Percentiles rank a stretch among this genome's conserved stretches.
phyloP scores from a whole-genome alignment of 1,284 basidiomycete genomes.

The Tranzscheliella williamsii region DNA sequence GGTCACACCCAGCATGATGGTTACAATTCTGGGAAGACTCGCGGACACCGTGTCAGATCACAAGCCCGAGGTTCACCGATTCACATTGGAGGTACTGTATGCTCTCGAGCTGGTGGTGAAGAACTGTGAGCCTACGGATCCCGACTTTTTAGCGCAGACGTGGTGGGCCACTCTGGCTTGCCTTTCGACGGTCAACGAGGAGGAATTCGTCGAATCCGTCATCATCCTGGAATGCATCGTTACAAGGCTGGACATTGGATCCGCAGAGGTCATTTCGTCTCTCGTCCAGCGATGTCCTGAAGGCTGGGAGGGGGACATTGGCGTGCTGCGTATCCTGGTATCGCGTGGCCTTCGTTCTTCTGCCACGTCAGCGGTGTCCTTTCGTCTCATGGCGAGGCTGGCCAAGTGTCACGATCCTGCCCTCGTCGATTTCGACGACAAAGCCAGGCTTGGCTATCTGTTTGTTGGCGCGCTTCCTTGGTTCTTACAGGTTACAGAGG shows the following conservation, averaged over 20 bases:
- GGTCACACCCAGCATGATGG: slow-evolving; percentile 74
- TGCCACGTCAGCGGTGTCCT: slow-evolving; percentile 70
- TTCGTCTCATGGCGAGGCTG: slow-evolving; percentile 73
- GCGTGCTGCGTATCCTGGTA: slow-evolving; percentile 74
- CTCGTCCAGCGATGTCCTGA: slow-evolving; percentile 72
- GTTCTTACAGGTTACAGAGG: slow-evolving; percentile 79
- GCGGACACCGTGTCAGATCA: slow-evolving; percentile 80
- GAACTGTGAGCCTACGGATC: slow-evolving; percentile 67
- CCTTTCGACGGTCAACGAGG: slow-evolving; percentile 78
- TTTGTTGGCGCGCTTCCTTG: slow-evolving; percentile 84
- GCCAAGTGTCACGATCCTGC: slow-evolving; percentile 70
- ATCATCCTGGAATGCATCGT: slow-evolving; percentile 73
- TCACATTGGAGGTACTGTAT: slow-evolving; percentile 79
- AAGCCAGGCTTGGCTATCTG: slow-evolving; percentile 73
- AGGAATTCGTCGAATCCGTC: slow-evolving; percentile 75
- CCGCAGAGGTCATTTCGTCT: slow-evolving; percentile 69
- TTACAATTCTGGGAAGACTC: slow-evolving; percentile 77
- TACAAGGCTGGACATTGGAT: slow-evolving; percentile 74
- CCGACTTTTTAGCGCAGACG: slow-evolving; percentile 73
- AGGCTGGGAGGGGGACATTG: slow-evolving; percentile 72
- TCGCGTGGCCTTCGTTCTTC: slow-evolving; percentile 81
- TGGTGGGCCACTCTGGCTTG: slow-evolving; percentile 86
- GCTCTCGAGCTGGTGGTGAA: slow-evolving; percentile 75
- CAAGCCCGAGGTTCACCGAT: slow-evolving; percentile 73
- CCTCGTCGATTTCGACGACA: slow-evolving; percentile 73